Percentiles rank a stretch among this genome's conserved stretches.
These are phyloP conservation scores for Lecanosticta acicola DNA, from an alignment of 2,329 filamentous ascomycete genomes.

Conservation along the genomic window DNA sequence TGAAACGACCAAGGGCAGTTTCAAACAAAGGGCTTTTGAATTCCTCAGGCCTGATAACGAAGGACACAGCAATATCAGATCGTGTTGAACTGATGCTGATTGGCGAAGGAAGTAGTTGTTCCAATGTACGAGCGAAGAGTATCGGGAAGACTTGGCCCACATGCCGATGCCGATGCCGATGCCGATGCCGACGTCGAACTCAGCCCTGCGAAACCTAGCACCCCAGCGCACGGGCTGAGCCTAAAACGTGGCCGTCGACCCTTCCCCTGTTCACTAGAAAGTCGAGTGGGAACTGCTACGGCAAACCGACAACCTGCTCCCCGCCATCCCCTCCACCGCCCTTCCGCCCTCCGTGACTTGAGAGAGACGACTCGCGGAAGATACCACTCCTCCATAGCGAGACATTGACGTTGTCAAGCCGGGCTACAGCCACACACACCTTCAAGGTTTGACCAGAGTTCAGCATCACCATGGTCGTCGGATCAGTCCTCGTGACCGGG, in stretches of 20 bases:
- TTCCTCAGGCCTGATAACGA: too few relatives aligned
- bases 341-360: background rate
- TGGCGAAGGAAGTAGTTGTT: too few relatives aligned
- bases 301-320: background rate
- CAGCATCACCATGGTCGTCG: slow-evolving; percentile 23
- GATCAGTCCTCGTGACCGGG: slow-evolving; percentile 24
- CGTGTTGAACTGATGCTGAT: background rate
- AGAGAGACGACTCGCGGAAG: background rate
- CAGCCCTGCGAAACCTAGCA: background rate
- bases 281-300: too few relatives aligned
- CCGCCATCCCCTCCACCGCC: background rate
- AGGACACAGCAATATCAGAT: too few relatives aligned
- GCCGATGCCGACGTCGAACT: background rate
- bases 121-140: too few relatives aligned
- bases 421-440: background rate
- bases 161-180: background rate
- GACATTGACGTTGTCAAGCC: background rate
- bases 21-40: too few relatives aligned
- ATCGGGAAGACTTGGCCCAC: background rate
- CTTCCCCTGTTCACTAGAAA: too few relatives aligned
- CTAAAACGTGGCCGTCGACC: background rate
- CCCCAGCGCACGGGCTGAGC: background rate
- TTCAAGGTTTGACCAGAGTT: background rate
- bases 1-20: too few relatives aligned
- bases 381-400: background rate